A percentile compares a stretch with the other conserved stretches of the same genome.
These are phyloP conservation scores for Larix kaempferi DNA, from an alignment of 75 land plant genomes.

Conservation along the genomic window DNA sequence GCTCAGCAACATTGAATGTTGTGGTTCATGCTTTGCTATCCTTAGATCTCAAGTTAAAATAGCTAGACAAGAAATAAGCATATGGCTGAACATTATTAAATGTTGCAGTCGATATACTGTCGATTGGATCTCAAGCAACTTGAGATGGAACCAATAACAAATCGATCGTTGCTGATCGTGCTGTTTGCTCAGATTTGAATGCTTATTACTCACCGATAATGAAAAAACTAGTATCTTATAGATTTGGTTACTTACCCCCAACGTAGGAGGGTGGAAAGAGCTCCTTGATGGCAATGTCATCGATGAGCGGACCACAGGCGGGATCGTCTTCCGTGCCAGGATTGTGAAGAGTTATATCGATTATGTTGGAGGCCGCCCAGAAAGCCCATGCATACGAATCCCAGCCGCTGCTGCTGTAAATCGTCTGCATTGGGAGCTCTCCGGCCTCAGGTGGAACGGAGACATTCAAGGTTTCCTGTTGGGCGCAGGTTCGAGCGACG, in stretches of 20 bases:
- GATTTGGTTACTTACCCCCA: neutral
- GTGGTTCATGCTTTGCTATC: too few relatives aligned
- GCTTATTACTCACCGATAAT: too few relatives aligned
- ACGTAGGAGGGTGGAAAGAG: conserved; percentile 31
- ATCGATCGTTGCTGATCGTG: too few relatives aligned
- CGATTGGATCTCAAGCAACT: too few relatives aligned
- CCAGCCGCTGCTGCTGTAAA: conserved; percentile 35
- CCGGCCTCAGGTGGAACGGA: conserved; percentile 38
- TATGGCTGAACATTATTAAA: too few relatives aligned
- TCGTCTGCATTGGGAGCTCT: conserved; percentile 23
- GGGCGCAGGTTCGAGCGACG: conserved; percentile 62
- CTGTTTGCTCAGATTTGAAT: too few relatives aligned
- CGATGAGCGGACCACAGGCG: conserved; percentile 62
- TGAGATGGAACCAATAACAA: too few relatives aligned
- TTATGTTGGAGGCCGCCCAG: conserved; percentile 9
- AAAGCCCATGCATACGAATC: conserved; percentile 62
- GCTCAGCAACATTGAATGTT: too few relatives aligned
- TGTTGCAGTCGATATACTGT: too few relatives aligned
- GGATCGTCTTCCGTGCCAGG: conserved; percentile 57
- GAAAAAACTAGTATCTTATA: too few relatives aligned
- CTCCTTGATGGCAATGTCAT: conserved; percentile 34
- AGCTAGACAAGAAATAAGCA: too few relatives aligned
- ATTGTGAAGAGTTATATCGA: conserved; percentile 36
- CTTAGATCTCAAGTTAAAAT: too few relatives aligned
- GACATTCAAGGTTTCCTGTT: conserved; percentile 47